Base-by-base conservation (phyloP, 352 stramenopile species). In the Globisporangium iwayamae region DNA sequence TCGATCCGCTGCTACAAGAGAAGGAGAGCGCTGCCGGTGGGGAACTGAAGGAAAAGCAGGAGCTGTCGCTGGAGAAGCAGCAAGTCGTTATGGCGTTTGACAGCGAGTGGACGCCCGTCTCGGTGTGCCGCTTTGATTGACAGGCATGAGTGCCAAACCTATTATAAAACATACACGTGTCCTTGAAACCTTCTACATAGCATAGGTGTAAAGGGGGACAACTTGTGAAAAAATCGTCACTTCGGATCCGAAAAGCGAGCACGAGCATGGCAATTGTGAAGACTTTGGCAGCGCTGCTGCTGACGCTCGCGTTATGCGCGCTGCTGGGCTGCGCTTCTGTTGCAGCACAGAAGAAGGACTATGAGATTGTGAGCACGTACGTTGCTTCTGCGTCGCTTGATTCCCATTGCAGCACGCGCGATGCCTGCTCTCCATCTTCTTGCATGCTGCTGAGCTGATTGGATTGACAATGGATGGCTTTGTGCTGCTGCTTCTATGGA, bases 31-130 rank as follows among this genome's bases (percentile, higher is more conserved):
- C 70, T 7, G 61, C 41, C 7, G 30, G 63, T 25, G 56, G 30
- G 0, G 70, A 67, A 43, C 16, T 69, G 18, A 25, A 56, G 11
- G 67, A 75, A 50, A 69, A 73, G 20, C 61, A 32, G 4, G 39
- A 47, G 52, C 39, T 79, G 8, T 41, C 52, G 34, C 38, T 84
- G 25, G 62, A 66, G 39, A 56, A 54, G 10, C 63, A 62, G 8
- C 64, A 69, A 34, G 56, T 63, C 8, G 63, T 78, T 10, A 79
- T 65, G 36, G 65, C 70, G 13, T 85, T 82, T 39, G 74, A 82
- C 38, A 63, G 66, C 18, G 73, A 77, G 11, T 85, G 70, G 65
- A 76, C 57, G 20, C 72, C 72, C n/a, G 54, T 82, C n/a, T 74
- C 74, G 2, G 75, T 63, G 8, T 75, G 50, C 32, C 61, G 68